Evolutionary conservation across 352 stramenopile species (phyloP).

Genomic region (Albugo laibachii): DNA sequence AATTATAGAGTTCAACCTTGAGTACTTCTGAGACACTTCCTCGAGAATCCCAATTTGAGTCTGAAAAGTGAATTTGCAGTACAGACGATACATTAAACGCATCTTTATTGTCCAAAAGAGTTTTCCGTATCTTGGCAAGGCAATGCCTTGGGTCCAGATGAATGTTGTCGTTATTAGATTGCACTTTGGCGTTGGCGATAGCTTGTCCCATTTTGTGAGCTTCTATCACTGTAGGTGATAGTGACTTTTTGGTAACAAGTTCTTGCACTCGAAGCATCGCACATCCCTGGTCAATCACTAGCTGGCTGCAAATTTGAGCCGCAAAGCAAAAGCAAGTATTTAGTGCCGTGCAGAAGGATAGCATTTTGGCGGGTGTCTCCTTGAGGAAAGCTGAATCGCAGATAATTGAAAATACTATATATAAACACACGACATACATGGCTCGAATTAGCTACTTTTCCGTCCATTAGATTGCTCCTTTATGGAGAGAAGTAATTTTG

Average conservation of each 20-base stretch:
- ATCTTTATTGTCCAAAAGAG: neutral
- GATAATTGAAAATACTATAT: too few relatives aligned
- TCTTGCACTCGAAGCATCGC: conserved; percentile 2
- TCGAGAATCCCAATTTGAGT: conserved; percentile 41
- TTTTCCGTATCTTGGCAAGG: neutral
- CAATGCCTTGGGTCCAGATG: conserved; percentile 2
- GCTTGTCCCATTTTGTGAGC: conserved; percentile 31
- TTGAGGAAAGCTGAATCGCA: too few relatives aligned
- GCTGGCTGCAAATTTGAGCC: conserved; percentile 11
- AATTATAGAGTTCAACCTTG: conserved; percentile 35
- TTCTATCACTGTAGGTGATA: conserved; percentile 31
- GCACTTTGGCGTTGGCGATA: conserved; percentile 1
- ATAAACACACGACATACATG: too few relatives aligned
- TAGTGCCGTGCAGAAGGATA: conserved; percentile 9
- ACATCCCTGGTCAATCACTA: neutral
- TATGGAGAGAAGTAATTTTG: too few relatives aligned
- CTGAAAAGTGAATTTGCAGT: neutral
- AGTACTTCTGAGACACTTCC: conserved; percentile 21
- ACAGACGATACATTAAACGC: neutral
- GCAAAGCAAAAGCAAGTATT: conserved; percentile 27
- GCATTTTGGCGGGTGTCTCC: too few relatives aligned
- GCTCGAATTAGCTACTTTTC: too few relatives aligned
- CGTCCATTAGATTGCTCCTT: too few relatives aligned
- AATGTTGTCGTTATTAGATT: conserved; percentile 11
- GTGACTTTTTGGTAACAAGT: conserved; percentile 22